Percentiles rank a stretch among this genome's conserved stretches.
Evolutionary conservation across 1,139 yeast genomes (phyloP).

Genomic region (Pichia sp.): DNA sequence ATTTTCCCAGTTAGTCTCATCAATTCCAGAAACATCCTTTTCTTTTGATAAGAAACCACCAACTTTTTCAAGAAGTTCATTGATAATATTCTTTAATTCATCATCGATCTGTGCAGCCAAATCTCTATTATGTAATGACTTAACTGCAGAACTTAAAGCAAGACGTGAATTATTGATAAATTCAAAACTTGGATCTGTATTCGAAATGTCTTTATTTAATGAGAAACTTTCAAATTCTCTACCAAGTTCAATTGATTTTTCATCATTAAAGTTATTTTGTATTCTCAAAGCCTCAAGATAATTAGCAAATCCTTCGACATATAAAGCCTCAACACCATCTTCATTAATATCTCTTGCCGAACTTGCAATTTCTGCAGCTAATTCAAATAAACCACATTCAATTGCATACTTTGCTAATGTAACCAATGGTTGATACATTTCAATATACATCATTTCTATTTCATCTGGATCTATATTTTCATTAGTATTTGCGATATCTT

Average conservation of each 20-base stretch:
- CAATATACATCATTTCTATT: slow-evolving; percentile 44
- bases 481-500: slow-evolving; percentile 35
- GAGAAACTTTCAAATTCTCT: slow-evolving; percentile 47
- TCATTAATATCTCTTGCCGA: slow-evolving; percentile 74
- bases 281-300: slow-evolving; percentile 50
- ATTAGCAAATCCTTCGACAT: slow-evolving; percentile 75
- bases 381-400: slow-evolving; percentile 68
- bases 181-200: slow-evolving; percentile 29
- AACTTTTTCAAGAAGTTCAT: slow-evolving; percentile 42
- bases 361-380: slow-evolving; percentile 54
- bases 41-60: slow-evolving; percentile 52
- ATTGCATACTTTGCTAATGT: slow-evolving; percentile 68
- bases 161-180: slow-evolving; percentile 42
- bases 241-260: slow-evolving; percentile 28
- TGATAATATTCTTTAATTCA: slow-evolving; percentile 50
- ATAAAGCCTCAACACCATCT: slow-evolving; percentile 69
- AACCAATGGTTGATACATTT: slow-evolving; percentile 60
- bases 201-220: slow-evolving; percentile 28
- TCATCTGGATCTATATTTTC: slow-evolving; percentile 19
- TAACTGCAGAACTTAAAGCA: slow-evolving; percentile 52
- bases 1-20: slow-evolving; percentile 38
- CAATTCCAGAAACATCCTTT: slow-evolving; percentile 23
- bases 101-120: slow-evolving; percentile 46
- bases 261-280: slow-evolving; percentile 22
- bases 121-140: slow-evolving; percentile 37